These are phyloP conservation scores for Yarrowia hollandica DNA, from an alignment of 805 yeast genomes.

Conservation along the genomic window DNA sequence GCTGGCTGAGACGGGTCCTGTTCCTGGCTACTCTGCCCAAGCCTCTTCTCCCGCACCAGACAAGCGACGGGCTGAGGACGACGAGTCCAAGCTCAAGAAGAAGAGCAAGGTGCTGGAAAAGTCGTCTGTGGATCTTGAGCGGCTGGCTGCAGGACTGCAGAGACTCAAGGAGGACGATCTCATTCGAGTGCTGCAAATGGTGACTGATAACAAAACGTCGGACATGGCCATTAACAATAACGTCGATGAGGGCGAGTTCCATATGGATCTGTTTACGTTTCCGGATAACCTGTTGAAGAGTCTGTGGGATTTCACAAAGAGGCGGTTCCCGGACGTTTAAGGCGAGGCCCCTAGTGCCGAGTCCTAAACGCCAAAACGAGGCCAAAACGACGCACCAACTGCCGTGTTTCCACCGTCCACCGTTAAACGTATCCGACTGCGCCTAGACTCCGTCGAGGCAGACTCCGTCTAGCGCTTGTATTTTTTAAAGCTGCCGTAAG, in stretches of 20 bases:
- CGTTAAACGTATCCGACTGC: no score
- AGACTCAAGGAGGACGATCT: conserved; percentile 89
- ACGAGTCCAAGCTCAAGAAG: conserved; percentile 37
- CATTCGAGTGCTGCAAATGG: conserved; percentile 95
- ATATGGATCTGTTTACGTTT: conserved; percentile 89
- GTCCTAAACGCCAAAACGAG: no score
- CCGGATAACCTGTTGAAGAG: conserved; percentile 90
- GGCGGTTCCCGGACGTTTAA: conserved; percentile 10
- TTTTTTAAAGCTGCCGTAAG: no score
- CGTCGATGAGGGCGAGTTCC: conserved; percentile 94
- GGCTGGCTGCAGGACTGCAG: conserved; percentile 84
- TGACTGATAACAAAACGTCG: conserved; percentile 89
- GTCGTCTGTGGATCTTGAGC: conserved; percentile 80
- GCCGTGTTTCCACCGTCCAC: no score
- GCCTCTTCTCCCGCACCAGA: conserved; percentile 34
- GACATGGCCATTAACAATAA: conserved; percentile 96
- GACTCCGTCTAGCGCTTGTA: no score
- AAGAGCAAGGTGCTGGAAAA: conserved; percentile 46
- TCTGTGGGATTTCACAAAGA: conserved; percentile 78
- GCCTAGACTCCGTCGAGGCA: no score
- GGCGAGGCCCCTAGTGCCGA: no score
- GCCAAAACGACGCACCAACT: no score
- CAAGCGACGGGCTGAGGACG: conserved; percentile 44
- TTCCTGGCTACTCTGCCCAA: conserved; percentile 52
- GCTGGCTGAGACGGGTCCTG: conserved; percentile 78